Evolutionary conservation across 768 basidiomycete genomes (phyloP), one percentile per base, ranked within the genome.

Genomic region (Russula vinacea): DNA sequence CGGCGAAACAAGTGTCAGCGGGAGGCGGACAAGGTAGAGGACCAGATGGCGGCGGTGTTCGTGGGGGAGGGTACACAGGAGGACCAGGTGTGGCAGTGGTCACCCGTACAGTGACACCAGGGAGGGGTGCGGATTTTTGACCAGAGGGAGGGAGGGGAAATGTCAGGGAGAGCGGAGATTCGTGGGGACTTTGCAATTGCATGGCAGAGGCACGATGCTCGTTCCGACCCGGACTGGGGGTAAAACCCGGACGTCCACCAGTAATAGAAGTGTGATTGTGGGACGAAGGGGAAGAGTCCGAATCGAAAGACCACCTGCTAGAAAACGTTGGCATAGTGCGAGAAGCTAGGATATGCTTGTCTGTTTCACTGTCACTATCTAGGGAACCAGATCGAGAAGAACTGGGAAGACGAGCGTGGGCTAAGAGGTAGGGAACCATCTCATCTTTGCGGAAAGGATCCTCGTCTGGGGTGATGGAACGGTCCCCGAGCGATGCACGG

Each of bases 401-500:
- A 9, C 39, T n/a, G 35, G 37, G 51, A n/a, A 58, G 37, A 49
- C 54, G 45, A 26, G 37, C 24, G 22, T 24, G 45, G 49, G 33
- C 3, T 22, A 44, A 33, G 14, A 24, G 13, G 14, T 33, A 50
- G 22, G n/a, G 29, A 19, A 16, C 19, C 3, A 60, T 19, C 19
- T 61, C 67, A 42, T 62, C 67, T 24, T 67, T 68, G 42, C 67
- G 67, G 57, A 68, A 68, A 17, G 67, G 67, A 51, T 68, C 67
- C 19, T 67, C 52, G 22, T 68, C 67, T 33, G 67, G 65, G 5
- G 67, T 66, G 16, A 66, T 62, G 3, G 57, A 61, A 53, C 67
- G 65, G 17, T 54, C 65, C 19, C 55, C 50, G 5, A 13, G 14
- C 35, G 40, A 42, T 54, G 33, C 35, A 16, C 24, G n/a, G 32